Evolutionary conservation across 768 basidiomycete species (phyloP).

Genomic region (Rubroboletus satanas): DNA sequence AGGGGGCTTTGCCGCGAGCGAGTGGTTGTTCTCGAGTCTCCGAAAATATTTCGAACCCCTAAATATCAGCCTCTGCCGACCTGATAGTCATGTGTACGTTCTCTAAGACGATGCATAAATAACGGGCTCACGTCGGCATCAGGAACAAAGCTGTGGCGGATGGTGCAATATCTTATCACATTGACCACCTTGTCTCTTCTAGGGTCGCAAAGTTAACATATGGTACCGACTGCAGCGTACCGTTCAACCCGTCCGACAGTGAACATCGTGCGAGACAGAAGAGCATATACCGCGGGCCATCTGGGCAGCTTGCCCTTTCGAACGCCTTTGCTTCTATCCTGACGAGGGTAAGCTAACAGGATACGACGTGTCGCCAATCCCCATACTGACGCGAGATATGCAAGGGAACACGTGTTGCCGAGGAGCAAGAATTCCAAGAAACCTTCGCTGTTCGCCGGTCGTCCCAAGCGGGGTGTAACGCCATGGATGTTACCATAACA

Average conservation of each 20-base stretch:
- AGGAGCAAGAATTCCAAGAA: conserved; percentile 43
- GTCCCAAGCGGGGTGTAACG: conserved; percentile 20
- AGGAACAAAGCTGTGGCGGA: conserved; percentile 53
- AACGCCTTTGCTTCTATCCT: conserved; percentile 43
- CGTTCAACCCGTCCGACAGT: conserved; percentile 32
- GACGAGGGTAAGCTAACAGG: conserved; percentile 31
- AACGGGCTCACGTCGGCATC: conserved; percentile 11
- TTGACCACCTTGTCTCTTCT: conserved; percentile 47
- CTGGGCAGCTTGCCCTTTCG: conserved; percentile 38
- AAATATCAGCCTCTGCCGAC: conserved; percentile 44
- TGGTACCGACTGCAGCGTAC: conserved; percentile 39
- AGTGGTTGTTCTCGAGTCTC: conserved; percentile 45
- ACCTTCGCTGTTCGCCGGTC: conserved; percentile 31
- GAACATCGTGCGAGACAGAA: conserved; percentile 41
- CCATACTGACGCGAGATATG: not conserved
- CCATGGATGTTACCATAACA: conserved; percentile 22
- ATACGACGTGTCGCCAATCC: not conserved
- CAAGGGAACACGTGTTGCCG: conserved; percentile 44
- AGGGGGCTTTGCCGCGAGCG: conserved; percentile 51
- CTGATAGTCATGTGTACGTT: conserved; percentile 54
- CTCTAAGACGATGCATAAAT: not conserved
- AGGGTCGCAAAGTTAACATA: conserved; percentile 48
- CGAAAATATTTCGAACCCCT: conserved; percentile 35
- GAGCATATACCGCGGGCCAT: conserved; percentile 32
- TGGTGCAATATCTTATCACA: conserved; percentile 40